Evolutionary conservation across 768 basidiomycete species (phyloP).

Genomic region (Baorangia bicolor): DNA sequence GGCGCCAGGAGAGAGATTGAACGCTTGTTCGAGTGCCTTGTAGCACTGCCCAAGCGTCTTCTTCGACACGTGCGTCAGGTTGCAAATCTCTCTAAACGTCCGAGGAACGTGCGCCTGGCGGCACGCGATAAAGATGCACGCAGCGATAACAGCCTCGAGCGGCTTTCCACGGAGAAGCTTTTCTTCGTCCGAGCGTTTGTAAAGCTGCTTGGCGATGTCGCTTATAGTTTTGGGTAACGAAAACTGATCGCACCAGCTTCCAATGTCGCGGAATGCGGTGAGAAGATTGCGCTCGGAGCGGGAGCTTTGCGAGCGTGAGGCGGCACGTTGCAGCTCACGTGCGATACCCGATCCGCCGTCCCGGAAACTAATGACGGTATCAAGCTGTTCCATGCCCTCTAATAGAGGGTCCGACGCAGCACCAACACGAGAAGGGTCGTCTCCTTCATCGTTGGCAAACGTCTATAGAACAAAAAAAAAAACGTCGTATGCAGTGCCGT

Average conservation of each 20-base stretch:
- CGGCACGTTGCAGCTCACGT: conserved; percentile 89
- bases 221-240: conserved; percentile 90
- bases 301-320: conserved; percentile 73
- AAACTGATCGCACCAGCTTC: conserved; percentile 93
- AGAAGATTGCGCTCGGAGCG: conserved; percentile 85
- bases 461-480: conserved; percentile 55
- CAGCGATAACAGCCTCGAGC: conserved; percentile 90
- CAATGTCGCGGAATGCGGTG: conserved; percentile 88
- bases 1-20: conserved; percentile 84
- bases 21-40: conserved; percentile 83
- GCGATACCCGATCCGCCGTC: conserved; percentile 95
- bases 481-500: conserved; percentile 24
- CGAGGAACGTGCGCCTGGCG: conserved; percentile 93
- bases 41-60: conserved; percentile 94
- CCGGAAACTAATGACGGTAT: conserved; percentile 92
- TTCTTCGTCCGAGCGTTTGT: conserved; percentile 96
- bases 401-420: conserved; percentile 90
- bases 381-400: conserved; percentile 92
- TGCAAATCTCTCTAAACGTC: conserved; percentile 95
- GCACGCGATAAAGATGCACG: conserved; percentile 97
- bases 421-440: conserved; percentile 99
- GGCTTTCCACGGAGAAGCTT: conserved; percentile 90
- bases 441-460: conserved; percentile 99
- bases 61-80: conserved; percentile 91
- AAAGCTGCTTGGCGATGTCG: conserved; percentile 95